Conservation (phyloP, 164 flowering plant species). For the Vitis rupestris region DNA sequence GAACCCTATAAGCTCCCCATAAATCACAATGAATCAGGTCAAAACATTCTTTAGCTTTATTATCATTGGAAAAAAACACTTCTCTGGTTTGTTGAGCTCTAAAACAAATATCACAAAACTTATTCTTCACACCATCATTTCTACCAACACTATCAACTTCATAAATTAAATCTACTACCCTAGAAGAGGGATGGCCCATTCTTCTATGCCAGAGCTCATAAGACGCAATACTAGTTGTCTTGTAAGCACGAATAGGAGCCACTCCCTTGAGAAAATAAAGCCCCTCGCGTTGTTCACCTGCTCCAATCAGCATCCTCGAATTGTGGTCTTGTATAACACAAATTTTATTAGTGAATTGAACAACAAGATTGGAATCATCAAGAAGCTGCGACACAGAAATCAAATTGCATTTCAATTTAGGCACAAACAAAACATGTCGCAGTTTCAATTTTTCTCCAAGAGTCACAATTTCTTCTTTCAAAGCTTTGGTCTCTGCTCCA, state of each 20-base stretch:
- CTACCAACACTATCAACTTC: not conserved
- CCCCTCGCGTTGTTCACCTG: slow-evolving; percentile 7
- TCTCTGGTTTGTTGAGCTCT: slow-evolving; percentile 5
- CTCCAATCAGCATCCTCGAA: slow-evolving; percentile 19
- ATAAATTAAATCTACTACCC: not conserved
- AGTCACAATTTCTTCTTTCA: slow-evolving; percentile 1
- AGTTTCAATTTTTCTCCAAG: not conserved
- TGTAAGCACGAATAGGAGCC: not conserved
- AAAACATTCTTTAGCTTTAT: slow-evolving; percentile 3
- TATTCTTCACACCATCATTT: not conserved
- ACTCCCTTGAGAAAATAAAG: not conserved
- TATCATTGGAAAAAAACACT: not conserved
- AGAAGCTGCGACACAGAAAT: slow-evolving; percentile 8
- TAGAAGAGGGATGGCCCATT: not conserved
- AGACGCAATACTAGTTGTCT: not conserved
- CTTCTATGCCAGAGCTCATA: not conserved
- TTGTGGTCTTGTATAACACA: slow-evolving; percentile 17
- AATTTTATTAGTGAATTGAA: slow-evolving; percentile 2
- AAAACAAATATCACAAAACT: slow-evolving; percentile 10
- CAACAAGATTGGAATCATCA: not conserved
- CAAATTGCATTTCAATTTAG: slow-evolving; percentile 9
- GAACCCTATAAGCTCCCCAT: slow-evolving; percentile 11
- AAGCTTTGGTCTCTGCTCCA: not conserved
- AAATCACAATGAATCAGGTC: slow-evolving; percentile 10
- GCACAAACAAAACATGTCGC: slow-evolving; percentile 8